Evolutionary conservation across 2,329 filamentous ascomycete genomes (phyloP).

Genomic region (Canariomyces notabilis): DNA sequence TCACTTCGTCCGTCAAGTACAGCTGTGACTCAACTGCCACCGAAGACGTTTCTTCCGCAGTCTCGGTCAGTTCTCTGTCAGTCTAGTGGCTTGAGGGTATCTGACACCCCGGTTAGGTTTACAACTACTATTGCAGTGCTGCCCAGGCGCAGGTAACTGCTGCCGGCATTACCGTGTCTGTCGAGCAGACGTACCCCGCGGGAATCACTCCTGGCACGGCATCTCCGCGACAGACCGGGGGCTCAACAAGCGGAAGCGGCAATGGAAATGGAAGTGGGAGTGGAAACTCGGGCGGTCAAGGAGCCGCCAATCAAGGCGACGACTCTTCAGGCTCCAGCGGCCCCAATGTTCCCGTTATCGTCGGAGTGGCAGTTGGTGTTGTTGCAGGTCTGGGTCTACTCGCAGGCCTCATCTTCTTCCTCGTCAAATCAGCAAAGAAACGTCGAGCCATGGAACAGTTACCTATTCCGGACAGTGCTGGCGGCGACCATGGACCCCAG

Average conservation of each 20-base stretch:
- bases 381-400: slow-evolving; percentile 30
- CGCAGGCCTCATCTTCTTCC: slow-evolving; percentile 35
- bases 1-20: slow-evolving; percentile 42
- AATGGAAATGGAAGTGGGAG: slow-evolving; percentile 12
- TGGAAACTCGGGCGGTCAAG: neutral
- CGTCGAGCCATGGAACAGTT: slow-evolving; percentile 9
- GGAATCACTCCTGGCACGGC: slow-evolving; percentile 1
- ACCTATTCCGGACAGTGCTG: neutral
- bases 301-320: neutral
- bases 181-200: slow-evolving; percentile 25
- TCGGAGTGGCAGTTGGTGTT: slow-evolving; percentile 32
- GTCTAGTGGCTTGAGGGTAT: neutral
- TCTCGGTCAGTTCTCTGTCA: slow-evolving; percentile 25
- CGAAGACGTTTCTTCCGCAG: slow-evolving; percentile 42
- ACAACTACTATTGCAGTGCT: slow-evolving; percentile 46
- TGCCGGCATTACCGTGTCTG: slow-evolving; percentile 38
- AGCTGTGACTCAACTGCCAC: slow-evolving; percentile 41
- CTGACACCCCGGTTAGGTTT: slow-evolving; percentile 28
- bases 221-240: slow-evolving; percentile 5
- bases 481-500: slow-evolving; percentile 18
- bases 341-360: slow-evolving; percentile 32
- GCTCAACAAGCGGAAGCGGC: slow-evolving; percentile 14
- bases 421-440: slow-evolving; percentile 27
- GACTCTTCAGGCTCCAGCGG: slow-evolving; percentile 6
- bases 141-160: slow-evolving; percentile 38